Conservation (phyloP, 2,329 filamentous ascomycete species). For the Xenoacremonium recifei region DNA sequence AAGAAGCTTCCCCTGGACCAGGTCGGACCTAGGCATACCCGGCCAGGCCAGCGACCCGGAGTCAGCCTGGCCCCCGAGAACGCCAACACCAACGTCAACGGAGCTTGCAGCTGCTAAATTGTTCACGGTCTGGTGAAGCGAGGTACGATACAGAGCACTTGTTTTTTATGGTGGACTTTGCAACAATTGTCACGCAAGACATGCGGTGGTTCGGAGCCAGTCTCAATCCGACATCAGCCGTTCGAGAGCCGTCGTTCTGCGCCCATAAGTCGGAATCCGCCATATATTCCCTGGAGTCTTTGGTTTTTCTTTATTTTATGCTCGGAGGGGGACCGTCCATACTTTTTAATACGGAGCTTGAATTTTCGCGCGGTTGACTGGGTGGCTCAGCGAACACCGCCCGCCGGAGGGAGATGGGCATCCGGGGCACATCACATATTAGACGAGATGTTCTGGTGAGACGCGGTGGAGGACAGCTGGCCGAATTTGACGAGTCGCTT, state of each 20-base stretch:
- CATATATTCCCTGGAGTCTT: constrained; percentile 41
- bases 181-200: too few relatives aligned
- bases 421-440: constrained; percentile 16
- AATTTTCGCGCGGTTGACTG: constrained; percentile 26
- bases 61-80: constrained; percentile 58
- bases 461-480: constrained; percentile 15
- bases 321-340: constrained; percentile 37
- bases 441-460: constrained; percentile 21
- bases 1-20: constrained; percentile 97
- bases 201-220: too few relatives aligned
- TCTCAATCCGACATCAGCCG: too few relatives aligned
- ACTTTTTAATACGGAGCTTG: constrained; percentile 35
- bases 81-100: constrained; percentile 55
- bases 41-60: constrained; percentile 60
- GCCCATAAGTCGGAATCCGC: constrained; percentile 27
- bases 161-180: too few relatives aligned
- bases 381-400: constrained; percentile 12
- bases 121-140: constrained; percentile 14
- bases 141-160: constrained; percentile 17
- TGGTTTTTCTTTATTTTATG: too few relatives aligned
- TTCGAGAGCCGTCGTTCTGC: constrained; percentile 25
- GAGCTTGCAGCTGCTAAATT: constrained; percentile 55
- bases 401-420: constrained; percentile 15
- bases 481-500: constrained; percentile 23
- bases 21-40: constrained; percentile 83